Base-by-base conservation (phyloP, 768 basidiomycete genomes). In the Kwoniella newhampshirensis region DNA sequence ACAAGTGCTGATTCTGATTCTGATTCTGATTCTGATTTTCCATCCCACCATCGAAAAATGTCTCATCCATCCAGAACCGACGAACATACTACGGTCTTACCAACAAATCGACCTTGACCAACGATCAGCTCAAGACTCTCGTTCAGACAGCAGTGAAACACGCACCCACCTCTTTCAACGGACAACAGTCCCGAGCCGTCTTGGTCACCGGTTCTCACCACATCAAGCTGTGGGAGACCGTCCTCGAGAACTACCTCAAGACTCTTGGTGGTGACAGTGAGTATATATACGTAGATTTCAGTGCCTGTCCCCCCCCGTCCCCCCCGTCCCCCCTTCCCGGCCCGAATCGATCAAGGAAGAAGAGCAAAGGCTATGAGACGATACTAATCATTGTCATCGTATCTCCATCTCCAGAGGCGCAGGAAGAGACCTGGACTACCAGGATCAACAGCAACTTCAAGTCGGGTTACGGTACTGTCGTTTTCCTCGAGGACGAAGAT, bases 401-500 rank as follows among this genome's bases (percentile, higher is more conserved):
- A 26, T 55, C 48, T 59, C 71, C 61, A 63, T n/a, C 62, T 11
- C 48, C 26, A 63, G 61, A 58, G 51, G 52, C 49, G 12, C 51
- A 58, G 42, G 52, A 54, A 37, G 47, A 25, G 4, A 50, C 49
- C 46, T 58, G 56, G 61, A 59, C 62, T 23, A 45, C 58, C 49
- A 68, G 70, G 45, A 57, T 75, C 40, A 59, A 63, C 35, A 55
- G 20, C 54, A 53, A 59, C 9, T 76, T 73, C 56, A 56, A 63
- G 43, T 54, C 62, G 11, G 76, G 69, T 5, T 67, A 73, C 55
- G 78, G 78, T 25, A 77, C 78, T 21, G 70, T 79, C 49, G 53
- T 77, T 25, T 70, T 78, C 64, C 77, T 77, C 52, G 75, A 76
- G 32, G 78, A 79, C 60, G 61, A 76, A 48, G 64, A 66, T 30